phyloP scores from a whole-genome alignment of 2,329 filamentous ascomycete genomes.

The Graphiopsis chlorocephala region DNA sequence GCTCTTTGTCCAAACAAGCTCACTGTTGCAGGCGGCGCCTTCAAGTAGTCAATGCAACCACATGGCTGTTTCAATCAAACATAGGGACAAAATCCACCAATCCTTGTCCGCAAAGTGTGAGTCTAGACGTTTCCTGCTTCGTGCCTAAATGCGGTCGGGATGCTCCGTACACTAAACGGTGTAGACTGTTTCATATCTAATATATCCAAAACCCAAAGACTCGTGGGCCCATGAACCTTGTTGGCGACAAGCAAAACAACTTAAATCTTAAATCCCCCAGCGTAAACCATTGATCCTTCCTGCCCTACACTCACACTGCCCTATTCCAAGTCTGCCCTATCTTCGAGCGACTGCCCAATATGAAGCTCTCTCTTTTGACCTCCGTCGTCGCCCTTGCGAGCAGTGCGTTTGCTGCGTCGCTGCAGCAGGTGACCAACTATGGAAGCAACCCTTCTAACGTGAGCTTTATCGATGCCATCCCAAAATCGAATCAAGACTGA shows the following conservation, averaged over 20 bases:
- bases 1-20: background rate
- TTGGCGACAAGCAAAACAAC: conserved; percentile 9
- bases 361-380: conserved; percentile 7
- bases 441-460: conserved; percentile 10
- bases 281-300: background rate
- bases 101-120: background rate
- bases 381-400: conserved; percentile 5
- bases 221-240: background rate
- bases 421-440: conserved; percentile 15
- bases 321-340: background rate
- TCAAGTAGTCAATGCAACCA: background rate
- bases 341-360: background rate
- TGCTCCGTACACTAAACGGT: conserved; percentile 5
- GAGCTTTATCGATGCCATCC: background rate
- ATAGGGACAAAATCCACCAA: conserved; percentile 7
- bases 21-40: background rate
- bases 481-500: background rate
- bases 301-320: background rate
- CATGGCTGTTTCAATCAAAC: conserved; percentile 4
- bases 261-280: conserved; percentile 3
- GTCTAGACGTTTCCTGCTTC: background rate
- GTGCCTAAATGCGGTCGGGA: conserved; percentile 1
- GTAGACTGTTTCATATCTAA: background rate
- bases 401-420: conserved; percentile 4
- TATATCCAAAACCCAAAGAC: conserved; percentile 1